Evolutionary conservation across 495 filamentous ascomycete species (phyloP).

Genomic region (Paragyromitra xinjiangensis): DNA sequence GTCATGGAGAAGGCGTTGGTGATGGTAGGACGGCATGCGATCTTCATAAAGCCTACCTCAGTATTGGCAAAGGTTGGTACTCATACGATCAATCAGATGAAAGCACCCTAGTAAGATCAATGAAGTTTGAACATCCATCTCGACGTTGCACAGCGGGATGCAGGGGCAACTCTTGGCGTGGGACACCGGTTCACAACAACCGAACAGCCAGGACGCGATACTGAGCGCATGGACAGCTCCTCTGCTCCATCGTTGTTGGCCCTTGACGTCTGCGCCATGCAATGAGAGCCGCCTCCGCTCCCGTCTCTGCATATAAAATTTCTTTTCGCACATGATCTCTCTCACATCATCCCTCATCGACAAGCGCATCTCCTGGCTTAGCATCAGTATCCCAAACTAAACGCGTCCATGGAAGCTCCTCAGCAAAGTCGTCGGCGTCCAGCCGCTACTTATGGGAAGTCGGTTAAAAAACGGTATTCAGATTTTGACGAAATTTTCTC

Average conservation of each 20-base stretch:
- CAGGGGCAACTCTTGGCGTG: slow-evolving; percentile 47
- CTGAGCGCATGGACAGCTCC: slow-evolving; percentile 39
- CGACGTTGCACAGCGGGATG: slow-evolving; percentile 40
- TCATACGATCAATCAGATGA: slow-evolving; percentile 6
- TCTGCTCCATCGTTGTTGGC: slow-evolving; percentile 36
- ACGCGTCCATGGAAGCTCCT: slow-evolving; percentile 50
- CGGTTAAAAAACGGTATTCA: slow-evolving; percentile 44
- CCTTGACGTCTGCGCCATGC: slow-evolving; percentile 39
- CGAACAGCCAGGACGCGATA: slow-evolving; percentile 45
- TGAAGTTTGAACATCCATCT: not conserved
- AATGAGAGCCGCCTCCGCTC: slow-evolving; percentile 45
- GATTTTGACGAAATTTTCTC: slow-evolving; percentile 40
- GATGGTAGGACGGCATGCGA: not conserved
- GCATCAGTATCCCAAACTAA: slow-evolving; percentile 20
- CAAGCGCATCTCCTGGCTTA: slow-evolving; percentile 22
- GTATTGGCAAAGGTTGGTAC: not conserved
- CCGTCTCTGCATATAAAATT: slow-evolving; percentile 44
- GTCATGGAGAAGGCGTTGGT: not conserved
- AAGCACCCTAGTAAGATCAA: not conserved
- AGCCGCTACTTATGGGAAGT: slow-evolving; percentile 49
- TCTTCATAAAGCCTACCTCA: not conserved
- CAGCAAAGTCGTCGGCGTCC: slow-evolving; percentile 48
- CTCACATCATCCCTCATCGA: slow-evolving; percentile 36
- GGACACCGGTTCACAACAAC: slow-evolving; percentile 48
- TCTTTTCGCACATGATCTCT: slow-evolving; percentile 37